These are phyloP conservation scores for Ramalina peruviana DNA, from an alignment of 495 filamentous ascomycete species.

Conservation along the genomic window DNA sequence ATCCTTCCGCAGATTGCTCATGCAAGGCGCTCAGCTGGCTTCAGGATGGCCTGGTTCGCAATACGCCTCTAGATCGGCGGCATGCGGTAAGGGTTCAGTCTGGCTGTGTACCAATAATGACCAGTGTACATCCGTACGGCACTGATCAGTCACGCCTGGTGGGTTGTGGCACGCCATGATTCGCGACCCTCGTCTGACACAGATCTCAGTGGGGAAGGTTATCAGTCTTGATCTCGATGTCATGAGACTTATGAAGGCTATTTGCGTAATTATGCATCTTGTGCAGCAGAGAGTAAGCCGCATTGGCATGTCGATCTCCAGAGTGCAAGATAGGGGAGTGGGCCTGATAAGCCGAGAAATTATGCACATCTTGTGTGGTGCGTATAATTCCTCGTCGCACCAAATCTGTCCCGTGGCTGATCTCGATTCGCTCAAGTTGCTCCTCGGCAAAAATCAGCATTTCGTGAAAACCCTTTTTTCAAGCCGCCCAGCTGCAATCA, in stretches of 20 bases:
- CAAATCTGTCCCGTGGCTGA: too few relatives aligned
- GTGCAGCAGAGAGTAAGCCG: neutral
- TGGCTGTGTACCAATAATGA: neutral
- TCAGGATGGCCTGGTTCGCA: neutral
- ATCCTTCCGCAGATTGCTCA: neutral
- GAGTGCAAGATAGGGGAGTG: neutral
- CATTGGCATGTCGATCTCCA: too few relatives aligned
- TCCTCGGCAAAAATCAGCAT: too few relatives aligned
- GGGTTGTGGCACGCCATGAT: constrained; percentile 11
- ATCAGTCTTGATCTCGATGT: neutral
- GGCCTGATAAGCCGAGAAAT: neutral
- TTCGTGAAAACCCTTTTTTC: too few relatives aligned
- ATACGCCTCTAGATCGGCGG: neutral
- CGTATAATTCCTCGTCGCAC: too few relatives aligned
- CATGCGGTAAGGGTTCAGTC: neutral
- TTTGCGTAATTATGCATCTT: neutral
- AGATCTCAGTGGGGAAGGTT: neutral
- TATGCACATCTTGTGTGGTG: too few relatives aligned
- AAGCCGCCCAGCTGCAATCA: too few relatives aligned
- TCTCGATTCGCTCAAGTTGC: too few relatives aligned
- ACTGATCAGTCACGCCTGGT: neutral
- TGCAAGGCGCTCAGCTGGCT: neutral
- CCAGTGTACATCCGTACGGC: constrained; percentile 1
- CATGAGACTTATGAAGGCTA: neutral
- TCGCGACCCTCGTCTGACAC: neutral